Evolutionary conservation across 164 flowering plant species (phyloP).

Genomic region (Stephania japonica): DNA sequence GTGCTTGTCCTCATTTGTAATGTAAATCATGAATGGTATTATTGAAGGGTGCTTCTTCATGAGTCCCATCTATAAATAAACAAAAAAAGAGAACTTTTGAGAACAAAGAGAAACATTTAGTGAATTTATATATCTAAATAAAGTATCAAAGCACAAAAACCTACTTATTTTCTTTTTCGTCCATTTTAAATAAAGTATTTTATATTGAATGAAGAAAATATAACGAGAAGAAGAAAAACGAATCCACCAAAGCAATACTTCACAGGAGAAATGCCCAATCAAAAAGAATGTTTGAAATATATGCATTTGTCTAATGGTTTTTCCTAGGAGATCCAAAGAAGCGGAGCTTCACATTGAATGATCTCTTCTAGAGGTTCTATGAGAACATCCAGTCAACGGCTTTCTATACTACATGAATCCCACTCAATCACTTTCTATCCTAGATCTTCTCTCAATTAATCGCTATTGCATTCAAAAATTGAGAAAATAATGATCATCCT

Average conservation of each 20-base stretch:
- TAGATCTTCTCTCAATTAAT: not conserved
- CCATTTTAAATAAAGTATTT: too few species aligned
- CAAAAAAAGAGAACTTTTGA: not conserved
- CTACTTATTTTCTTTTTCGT: not conserved
- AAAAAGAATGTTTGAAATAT: too few species aligned
- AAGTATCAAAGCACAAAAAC: not conserved
- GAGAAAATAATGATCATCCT: not conserved
- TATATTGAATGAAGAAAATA: too few species aligned
- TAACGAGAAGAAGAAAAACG: too few species aligned
- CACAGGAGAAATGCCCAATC: too few species aligned
- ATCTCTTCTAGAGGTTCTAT: too few species aligned
- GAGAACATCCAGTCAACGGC: not conserved
- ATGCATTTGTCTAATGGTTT: too few species aligned
- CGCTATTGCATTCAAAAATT: not conserved
- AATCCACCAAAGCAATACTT: too few species aligned
- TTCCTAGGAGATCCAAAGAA: too few species aligned
- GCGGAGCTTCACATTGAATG: too few species aligned
- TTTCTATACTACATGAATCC: not conserved
- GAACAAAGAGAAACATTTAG: not conserved
- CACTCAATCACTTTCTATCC: not conserved
- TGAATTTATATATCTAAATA: not conserved
- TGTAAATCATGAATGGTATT: constrained; percentile 85
- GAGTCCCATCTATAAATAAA: constrained; percentile 65
- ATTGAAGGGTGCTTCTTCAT: constrained; percentile 94
- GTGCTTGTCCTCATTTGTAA: constrained; percentile 79